Evolutionary conservation across 148 eudicot species (phyloP).

Genomic region (Camellia sinensis): DNA sequence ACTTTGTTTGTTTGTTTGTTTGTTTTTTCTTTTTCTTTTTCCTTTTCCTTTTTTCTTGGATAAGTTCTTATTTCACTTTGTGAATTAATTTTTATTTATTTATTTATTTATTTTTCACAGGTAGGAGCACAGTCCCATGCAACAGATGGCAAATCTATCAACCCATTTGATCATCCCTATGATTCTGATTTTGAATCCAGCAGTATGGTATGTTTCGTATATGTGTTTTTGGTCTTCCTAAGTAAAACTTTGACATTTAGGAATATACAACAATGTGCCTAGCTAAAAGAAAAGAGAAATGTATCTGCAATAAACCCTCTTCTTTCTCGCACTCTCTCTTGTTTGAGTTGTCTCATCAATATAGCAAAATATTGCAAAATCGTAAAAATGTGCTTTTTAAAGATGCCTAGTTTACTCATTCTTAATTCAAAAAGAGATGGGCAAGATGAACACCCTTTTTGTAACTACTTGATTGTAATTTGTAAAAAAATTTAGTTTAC

Average conservation of each 20-base stretch:
- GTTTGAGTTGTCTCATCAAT: background rate
- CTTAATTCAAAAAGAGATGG: background rate
- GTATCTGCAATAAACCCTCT: too few relatives aligned
- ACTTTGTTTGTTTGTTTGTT: background rate
- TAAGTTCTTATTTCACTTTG: background rate
- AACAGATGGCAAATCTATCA: slow-evolving; percentile 44
- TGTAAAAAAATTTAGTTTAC: too few relatives aligned
- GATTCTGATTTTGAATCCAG: slow-evolving; percentile 52
- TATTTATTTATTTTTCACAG: slow-evolving; percentile 38
- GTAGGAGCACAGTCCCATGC: slow-evolving; percentile 31
- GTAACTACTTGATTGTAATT: background rate
- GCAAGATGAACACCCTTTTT: background rate
- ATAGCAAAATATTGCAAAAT: background rate
- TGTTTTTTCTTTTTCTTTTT: slow-evolving; percentile 14
- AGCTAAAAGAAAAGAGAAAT: background rate
- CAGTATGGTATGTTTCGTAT: slow-evolving; percentile 52
- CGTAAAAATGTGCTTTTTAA: background rate
- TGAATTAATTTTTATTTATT: background rate
- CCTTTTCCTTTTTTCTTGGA: too few relatives aligned
- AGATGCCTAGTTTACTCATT: background rate
- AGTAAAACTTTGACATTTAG: background rate
- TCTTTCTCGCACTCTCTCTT: background rate
- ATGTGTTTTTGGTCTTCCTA: background rate
- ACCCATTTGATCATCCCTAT: slow-evolving; percentile 75
- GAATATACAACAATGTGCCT: background rate